Conservation (phyloP, 2,329 filamentous ascomycete species). For the Endocalyx cinctus region DNA sequence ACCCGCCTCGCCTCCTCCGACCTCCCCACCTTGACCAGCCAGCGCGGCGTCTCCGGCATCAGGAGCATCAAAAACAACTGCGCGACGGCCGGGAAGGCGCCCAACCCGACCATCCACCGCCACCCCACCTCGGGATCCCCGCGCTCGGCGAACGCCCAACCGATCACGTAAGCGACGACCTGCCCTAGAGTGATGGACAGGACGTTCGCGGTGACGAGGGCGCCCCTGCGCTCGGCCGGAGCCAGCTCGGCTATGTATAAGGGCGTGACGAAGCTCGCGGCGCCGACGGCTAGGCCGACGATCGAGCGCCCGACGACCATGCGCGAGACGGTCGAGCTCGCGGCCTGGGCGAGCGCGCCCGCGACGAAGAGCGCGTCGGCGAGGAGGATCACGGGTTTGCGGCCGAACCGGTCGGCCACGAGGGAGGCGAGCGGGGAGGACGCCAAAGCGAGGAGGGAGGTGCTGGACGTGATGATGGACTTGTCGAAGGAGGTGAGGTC, state of each 20-base stretch:
- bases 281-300: constrained; percentile 69
- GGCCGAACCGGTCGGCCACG: constrained; percentile 58
- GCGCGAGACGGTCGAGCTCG: constrained; percentile 47
- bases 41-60: constrained; percentile 86
- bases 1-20: constrained; percentile 59
- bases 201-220: constrained; percentile 75
- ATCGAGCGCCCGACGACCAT: constrained; percentile 68
- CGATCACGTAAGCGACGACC: constrained; percentile 80
- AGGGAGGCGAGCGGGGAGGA: constrained; percentile 60
- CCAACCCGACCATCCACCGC: constrained; percentile 89
- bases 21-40: constrained; percentile 69
- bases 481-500: constrained; percentile 60
- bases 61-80: constrained; percentile 65
- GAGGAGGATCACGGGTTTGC: constrained; percentile 57
- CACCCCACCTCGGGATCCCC: constrained; percentile 58
- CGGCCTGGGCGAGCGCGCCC: constrained; percentile 63
- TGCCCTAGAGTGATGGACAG: constrained; percentile 85
- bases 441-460: constrained; percentile 60
- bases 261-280: constrained; percentile 77
- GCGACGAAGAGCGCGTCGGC: constrained; percentile 64
- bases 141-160: constrained; percentile 66
- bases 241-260: constrained; percentile 85
- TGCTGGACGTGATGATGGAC: constrained; percentile 66
- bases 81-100: constrained; percentile 68
- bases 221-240: constrained; percentile 69